These are phyloP conservation scores for Dendrobium nobile DNA, from an alignment of 106 monocot genomes.

Conservation along the genomic window DNA sequence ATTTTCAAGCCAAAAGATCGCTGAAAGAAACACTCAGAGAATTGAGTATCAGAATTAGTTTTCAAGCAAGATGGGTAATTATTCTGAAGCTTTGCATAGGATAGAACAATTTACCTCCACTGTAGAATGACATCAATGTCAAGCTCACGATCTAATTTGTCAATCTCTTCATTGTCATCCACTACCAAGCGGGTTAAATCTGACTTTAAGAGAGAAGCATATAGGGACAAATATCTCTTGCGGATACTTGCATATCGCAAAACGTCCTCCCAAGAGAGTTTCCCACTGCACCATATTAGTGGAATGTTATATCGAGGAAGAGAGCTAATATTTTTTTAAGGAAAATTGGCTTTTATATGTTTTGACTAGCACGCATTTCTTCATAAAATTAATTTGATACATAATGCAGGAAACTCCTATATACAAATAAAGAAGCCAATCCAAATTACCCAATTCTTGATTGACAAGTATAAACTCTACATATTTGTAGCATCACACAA, in stretches of 20 bases:
- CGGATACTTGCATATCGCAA: slow-evolving; percentile 74
- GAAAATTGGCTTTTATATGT: not conserved
- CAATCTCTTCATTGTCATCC: slow-evolving; percentile 76
- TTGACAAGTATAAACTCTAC: not conserved
- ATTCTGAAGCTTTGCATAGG: not conserved
- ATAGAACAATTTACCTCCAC: slow-evolving; percentile 67
- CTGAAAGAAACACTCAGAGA: not conserved
- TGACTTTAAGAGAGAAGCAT: slow-evolving; percentile 86
- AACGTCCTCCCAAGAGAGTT: slow-evolving; percentile 92
- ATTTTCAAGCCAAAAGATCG: not conserved
- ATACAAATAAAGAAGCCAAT: not conserved
- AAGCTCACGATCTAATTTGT: slow-evolving; percentile 77
- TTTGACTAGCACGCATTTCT: not conserved
- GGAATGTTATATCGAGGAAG: not conserved
- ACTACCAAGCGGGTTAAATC: slow-evolving; percentile 43
- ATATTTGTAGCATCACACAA: not conserved
- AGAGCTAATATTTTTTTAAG: not conserved
- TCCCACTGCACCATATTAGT: slow-evolving; percentile 59
- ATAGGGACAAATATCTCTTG: slow-evolving; percentile 82
- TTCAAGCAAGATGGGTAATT: not conserved
- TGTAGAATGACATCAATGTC: slow-evolving; percentile 95
- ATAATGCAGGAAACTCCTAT: not conserved
- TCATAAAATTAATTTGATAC: not conserved
- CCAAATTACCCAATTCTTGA: not conserved
- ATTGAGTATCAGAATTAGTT: not conserved